A percentile compares a stretch with the other conserved stretches of the same genome.
phyloP scores from a whole-genome alignment of 139 green algal genomes.

The Eudorina sp. region DNA sequence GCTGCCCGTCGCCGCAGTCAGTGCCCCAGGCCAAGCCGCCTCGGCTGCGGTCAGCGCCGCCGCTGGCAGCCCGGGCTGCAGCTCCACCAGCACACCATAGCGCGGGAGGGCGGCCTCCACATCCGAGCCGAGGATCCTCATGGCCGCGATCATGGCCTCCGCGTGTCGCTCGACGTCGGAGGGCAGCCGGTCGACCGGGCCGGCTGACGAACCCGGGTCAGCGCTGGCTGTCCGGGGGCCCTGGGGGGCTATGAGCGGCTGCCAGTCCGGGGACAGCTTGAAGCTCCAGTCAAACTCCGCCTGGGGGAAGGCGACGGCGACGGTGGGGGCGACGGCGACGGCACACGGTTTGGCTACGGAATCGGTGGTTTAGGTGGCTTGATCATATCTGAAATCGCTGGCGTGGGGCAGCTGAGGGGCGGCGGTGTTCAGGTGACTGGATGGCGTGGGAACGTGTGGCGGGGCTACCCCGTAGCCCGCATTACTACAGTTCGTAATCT shows the following conservation, averaged over 20 bases:
- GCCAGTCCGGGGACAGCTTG: not conserved
- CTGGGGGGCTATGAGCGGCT: not conserved
- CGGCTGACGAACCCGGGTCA: too few relatives aligned
- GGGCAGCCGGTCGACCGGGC: not conserved
- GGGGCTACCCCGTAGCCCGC: not conserved
- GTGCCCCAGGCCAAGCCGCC: not conserved
- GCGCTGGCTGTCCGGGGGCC: not conserved
- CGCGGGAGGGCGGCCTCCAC: not conserved
- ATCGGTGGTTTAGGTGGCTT: not conserved
- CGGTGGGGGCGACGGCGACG: not conserved
- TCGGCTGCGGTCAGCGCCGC: not conserved
- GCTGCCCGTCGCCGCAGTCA: not conserved
- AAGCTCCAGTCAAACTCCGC: not conserved
- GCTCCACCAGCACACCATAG: not conserved
- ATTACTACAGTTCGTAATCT: too few relatives aligned
- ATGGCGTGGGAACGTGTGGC: not conserved
- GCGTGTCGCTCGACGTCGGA: too few relatives aligned
- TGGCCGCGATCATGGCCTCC: too few relatives aligned
- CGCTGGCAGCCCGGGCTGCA: not conserved
- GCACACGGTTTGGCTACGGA: not conserved
- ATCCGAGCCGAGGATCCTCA: not conserved
- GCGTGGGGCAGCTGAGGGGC: not conserved
- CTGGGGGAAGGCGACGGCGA: not conserved
- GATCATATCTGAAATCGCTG: too few relatives aligned
- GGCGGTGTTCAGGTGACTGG: not conserved